phyloP scores from a whole-genome alignment of 2,329 filamentous ascomycete genomes.

The Leptographium procerum region DNA sequence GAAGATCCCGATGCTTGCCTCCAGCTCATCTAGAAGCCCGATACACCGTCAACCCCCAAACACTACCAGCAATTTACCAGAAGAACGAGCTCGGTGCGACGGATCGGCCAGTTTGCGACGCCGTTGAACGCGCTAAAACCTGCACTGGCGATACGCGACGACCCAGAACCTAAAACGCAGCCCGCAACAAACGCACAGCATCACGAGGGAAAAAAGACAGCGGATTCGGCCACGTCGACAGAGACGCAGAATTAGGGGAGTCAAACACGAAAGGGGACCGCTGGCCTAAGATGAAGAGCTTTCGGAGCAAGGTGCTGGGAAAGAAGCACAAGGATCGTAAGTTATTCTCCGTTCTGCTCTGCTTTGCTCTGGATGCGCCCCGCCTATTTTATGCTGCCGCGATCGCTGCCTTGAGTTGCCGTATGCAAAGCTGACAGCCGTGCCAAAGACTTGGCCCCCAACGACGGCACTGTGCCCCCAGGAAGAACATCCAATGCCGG shows the following conservation, averaged over 20 bases:
- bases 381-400: background rate
- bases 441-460: background rate
- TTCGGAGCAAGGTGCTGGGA: conserved; percentile 8
- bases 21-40: background rate
- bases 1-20: background rate
- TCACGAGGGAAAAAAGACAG: background rate
- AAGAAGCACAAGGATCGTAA: conserved; percentile 5
- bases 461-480: background rate
- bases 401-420: background rate
- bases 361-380: background rate
- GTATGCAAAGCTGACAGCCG: background rate
- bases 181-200: background rate
- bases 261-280: background rate
- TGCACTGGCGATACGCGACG: background rate
- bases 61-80: too few relatives aligned
- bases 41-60: background rate
- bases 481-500: background rate
- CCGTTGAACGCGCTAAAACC: background rate
- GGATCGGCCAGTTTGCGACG: background rate
- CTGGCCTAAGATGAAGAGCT: conserved; percentile 9
- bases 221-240: background rate
- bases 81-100: too few relatives aligned
- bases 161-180: background rate
- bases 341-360: background rate
- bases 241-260: background rate